phyloP scores from a whole-genome alignment of 257 asterid species.

The Przewalskia tangutica region DNA sequence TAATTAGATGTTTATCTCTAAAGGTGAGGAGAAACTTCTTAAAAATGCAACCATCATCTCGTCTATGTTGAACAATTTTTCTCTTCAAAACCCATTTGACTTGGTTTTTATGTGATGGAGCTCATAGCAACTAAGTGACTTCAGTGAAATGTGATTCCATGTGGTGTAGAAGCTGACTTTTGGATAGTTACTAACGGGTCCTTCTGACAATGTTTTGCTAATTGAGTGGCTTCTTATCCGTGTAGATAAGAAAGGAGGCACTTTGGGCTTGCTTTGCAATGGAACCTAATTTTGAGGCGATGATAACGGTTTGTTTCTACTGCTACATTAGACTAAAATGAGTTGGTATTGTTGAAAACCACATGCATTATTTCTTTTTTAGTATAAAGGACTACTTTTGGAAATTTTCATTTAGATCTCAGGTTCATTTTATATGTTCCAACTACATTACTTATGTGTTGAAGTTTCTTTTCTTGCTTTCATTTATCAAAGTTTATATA shows the following conservation, averaged over 20 bases:
- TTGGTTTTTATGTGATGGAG: background rate
- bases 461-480: background rate
- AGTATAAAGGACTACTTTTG: background rate
- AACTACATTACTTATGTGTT: background rate
- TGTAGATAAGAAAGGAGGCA: slow-evolving; percentile 94
- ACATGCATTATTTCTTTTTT: background rate
- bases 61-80: background rate
- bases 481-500: background rate
- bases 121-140: background rate
- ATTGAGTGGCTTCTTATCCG: background rate
- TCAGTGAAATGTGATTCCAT: background rate
- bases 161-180: background rate
- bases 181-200: background rate
- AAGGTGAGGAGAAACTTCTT: background rate
- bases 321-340: background rate
- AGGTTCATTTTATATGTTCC: background rate
- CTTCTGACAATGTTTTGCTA: background rate
- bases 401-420: background rate
- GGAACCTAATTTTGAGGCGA: slow-evolving; percentile 78
- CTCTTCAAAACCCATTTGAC: background rate
- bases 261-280: slow-evolving; percentile 97
- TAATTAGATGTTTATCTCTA: background rate
- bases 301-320: slow-evolving; percentile 56
- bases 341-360: background rate
- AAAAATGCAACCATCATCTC: background rate